Evolutionary conservation across 2,329 filamentous ascomycete species (phyloP), one percentile per base, ranked within the genome.

Genomic region (Penicillium sp.): DNA sequence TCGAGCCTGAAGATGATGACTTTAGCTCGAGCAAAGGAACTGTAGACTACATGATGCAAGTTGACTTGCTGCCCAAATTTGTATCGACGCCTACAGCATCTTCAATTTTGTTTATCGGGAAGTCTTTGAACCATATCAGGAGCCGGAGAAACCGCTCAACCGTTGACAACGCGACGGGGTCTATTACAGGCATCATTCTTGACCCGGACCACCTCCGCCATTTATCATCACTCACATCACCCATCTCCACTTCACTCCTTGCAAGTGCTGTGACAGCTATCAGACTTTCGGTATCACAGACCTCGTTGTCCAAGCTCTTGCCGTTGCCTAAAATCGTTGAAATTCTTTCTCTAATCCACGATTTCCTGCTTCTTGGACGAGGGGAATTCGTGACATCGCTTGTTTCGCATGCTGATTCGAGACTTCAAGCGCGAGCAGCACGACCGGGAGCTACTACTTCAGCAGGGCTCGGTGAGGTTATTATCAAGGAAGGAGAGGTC

Each of bases 361-460:
- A 94, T 56, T 97, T 96, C 73, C 90, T 97, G 63, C 81, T 99
- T 2, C 80, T 99, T 0, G 88, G 89, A 1, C 83, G 90, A 33
- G 93, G 93, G 52, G 94, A 97, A 70, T 99, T 99, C 70, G 91
- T 92, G 20, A 86, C 94, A 73, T 87, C 89, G 0, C 74, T 99
- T 24, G 90, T 95, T 1, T 83, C 87, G 35, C 90, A 97, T 74
- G 91, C 93, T 1, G 91, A 97, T 63, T 84, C 88, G 55, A 88
- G 86, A 63, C 82, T 94, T 23, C 82, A 84, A n/a, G 86, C 83
- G 61, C 85, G 90, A 50, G 90, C 89, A 80, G 84, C 81, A 63
- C 78, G 85, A 61, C 78, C 84, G 11, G 82, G 67, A 57, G 45
- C 65, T 71, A 80, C 67, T 54, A 62, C 70, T 1, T 63, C 70